Base-by-base conservation (phyloP, 495 filamentous ascomycete genomes). In the Friedmanniomyces simplex region DNA sequence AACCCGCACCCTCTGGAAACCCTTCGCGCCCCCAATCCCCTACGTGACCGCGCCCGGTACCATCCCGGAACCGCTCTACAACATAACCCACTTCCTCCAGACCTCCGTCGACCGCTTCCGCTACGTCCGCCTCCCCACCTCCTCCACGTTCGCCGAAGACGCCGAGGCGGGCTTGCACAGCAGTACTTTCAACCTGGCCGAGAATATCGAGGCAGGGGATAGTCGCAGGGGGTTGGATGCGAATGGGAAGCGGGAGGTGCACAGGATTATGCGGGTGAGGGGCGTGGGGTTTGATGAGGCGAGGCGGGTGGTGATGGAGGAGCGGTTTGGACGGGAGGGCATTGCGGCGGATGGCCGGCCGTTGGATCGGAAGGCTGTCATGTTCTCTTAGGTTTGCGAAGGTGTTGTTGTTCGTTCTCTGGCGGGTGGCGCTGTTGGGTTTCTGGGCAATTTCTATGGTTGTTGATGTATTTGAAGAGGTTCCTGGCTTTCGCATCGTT, bases 291-390 rank as follows among this genome's bases (percentile, higher is more conserved):
- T 98, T 67, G 93, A 98, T 73, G 90, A 98, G 74, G 93, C 93
- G 25, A 77, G 93, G 57, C 74, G 86, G 50, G 77, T 91, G 21
- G 91, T 85, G 65, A 91, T 86, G 65, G 83, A 95, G 75, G 80
- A 88, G 59, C 76, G 84, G 59, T 93, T 98, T 66, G 79, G 78
- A 63, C 88, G 82, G 67, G 88, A 95, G 65, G 85, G 86, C 54
- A 96, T 98, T 66, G 90, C 82, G 12, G 75, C 84, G 16, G 94
- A 97, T 70, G 93, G 94, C 34, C 72, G 82, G 65, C 93, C 93
- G 50, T 82, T 82, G 68, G 93, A 96, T 77, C 89, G 89, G 55
- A 96, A 95, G 75, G 94, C 95, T 67, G 88, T 96, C 12, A 91
- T 86, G 54, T 96, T 96, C 43, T 58, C 56, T 8, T 58, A 32